A percentile compares a stretch with the other conserved stretches of the same genome.
These are phyloP conservation scores for Sphaerulina populicola DNA, from an alignment of 2,329 filamentous ascomycete genomes.

Conservation along the genomic window DNA sequence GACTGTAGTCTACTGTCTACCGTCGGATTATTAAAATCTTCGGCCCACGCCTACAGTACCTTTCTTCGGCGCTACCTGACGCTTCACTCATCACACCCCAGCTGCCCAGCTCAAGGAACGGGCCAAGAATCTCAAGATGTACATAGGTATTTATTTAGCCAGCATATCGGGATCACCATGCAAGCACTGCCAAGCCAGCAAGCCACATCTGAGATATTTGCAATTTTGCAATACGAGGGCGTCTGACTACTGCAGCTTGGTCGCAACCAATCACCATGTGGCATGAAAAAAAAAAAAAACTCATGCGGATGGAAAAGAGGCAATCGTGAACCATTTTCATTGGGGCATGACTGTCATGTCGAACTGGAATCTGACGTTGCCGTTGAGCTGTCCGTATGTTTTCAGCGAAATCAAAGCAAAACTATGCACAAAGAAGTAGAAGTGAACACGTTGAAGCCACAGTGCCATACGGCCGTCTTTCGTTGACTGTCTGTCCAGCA, in stretches of 20 bases:
- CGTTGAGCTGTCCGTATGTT: slow-evolving; percentile 14
- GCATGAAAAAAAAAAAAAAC: neutral
- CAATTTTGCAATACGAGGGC: slow-evolving; percentile 8
- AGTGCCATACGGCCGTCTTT: slow-evolving; percentile 12
- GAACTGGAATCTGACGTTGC: slow-evolving; percentile 12
- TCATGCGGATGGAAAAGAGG: neutral
- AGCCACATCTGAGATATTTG: neutral
- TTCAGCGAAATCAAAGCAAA: slow-evolving; percentile 10
- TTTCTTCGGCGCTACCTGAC: too few species aligned
- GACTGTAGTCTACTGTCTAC: too few species aligned
- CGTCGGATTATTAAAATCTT: too few species aligned
- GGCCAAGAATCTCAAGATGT: too few species aligned
- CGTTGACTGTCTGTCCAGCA: slow-evolving; percentile 13
- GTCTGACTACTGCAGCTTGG: neutral
- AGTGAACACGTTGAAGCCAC: slow-evolving; percentile 9
- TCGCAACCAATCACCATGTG: neutral
- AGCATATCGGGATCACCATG: slow-evolving; percentile 8
- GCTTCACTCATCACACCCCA: too few species aligned
- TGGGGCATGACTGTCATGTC: slow-evolving; percentile 14
- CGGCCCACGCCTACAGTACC: too few species aligned
- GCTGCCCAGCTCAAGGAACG: too few species aligned
- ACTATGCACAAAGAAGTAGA: slow-evolving; percentile 17
- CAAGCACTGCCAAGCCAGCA: too few species aligned
- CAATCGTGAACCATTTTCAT: slow-evolving; percentile 13
- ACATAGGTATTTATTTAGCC: too few species aligned